Evolutionary conservation across 1,139 yeast genomes (phyloP).

Genomic region (Lodderomyces margitis): DNA sequence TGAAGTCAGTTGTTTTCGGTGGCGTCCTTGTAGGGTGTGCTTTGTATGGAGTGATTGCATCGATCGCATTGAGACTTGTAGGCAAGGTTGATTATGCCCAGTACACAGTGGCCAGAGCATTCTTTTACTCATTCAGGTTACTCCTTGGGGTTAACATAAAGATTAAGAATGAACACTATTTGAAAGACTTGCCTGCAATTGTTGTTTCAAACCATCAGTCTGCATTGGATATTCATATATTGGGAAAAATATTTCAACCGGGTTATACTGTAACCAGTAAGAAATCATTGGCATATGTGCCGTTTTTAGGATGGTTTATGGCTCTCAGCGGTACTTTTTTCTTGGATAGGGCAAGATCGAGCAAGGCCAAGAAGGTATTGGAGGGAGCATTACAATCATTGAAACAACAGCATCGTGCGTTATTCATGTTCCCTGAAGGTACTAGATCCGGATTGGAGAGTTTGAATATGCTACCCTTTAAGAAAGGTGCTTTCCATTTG

Average conservation of each 20-base stretch:
- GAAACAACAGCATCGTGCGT: slow-evolving; percentile 60
- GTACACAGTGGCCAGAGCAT: slow-evolving; percentile 85
- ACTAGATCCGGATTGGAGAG: slow-evolving; percentile 77
- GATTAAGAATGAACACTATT: slow-evolving; percentile 53
- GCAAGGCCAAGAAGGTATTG: slow-evolving; percentile 71
- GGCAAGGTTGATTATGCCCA: slow-evolving; percentile 84
- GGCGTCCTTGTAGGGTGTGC: slow-evolving; percentile 59
- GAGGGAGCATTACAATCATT: slow-evolving; percentile 64
- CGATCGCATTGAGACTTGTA: slow-evolving; percentile 59
- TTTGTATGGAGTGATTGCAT: slow-evolving; percentile 73
- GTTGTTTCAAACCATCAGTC: slow-evolving; percentile 90
- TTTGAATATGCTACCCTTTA: slow-evolving; percentile 78
- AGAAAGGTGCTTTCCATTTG: slow-evolving; percentile 96
- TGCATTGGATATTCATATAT: slow-evolving; percentile 74
- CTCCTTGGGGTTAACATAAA: slow-evolving; percentile 68
- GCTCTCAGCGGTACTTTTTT: slow-evolving; percentile 85
- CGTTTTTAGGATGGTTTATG: slow-evolving; percentile 98
- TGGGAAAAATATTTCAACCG: slow-evolving; percentile 82
- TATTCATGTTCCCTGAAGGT: slow-evolving; percentile 93
- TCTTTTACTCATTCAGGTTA: slow-evolving; percentile 58
- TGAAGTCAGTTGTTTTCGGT: slow-evolving; percentile 55
- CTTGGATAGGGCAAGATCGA: slow-evolving; percentile 78
- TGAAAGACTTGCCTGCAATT: slow-evolving; percentile 72
- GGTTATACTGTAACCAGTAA: slow-evolving; percentile 94
- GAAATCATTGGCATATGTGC: slow-evolving; percentile 75